These are phyloP conservation scores for Leptographium radiaticola DNA, from an alignment of 2,329 filamentous ascomycete species.

Conservation along the genomic window DNA sequence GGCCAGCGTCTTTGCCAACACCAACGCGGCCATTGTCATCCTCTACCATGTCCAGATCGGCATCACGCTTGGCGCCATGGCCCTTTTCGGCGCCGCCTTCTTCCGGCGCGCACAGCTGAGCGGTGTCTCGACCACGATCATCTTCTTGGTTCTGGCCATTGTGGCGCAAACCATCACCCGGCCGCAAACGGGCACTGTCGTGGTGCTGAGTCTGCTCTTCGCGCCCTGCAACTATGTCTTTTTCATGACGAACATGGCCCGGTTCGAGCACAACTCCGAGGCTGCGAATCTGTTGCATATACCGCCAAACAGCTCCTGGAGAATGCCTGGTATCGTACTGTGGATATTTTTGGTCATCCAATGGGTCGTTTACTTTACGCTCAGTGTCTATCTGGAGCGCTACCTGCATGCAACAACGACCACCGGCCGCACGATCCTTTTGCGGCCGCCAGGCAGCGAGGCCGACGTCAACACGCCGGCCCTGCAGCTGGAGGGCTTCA, in stretches of 20 bases:
- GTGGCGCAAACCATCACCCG: slow-evolving; percentile 62
- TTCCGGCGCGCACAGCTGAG: slow-evolving; percentile 83
- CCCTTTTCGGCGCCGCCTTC: slow-evolving; percentile 67
- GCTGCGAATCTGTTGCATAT: slow-evolving; percentile 47
- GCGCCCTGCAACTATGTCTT: slow-evolving; percentile 80
- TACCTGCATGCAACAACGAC: slow-evolving; percentile 63
- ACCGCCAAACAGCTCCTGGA: slow-evolving; percentile 54
- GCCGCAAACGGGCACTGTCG: slow-evolving; percentile 50
- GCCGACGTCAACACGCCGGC: slow-evolving; percentile 28
- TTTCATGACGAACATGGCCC: slow-evolving; percentile 62
- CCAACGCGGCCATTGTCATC: slow-evolving; percentile 51
- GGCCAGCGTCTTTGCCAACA: slow-evolving; percentile 50
- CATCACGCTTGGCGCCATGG: slow-evolving; percentile 64
- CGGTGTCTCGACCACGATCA: slow-evolving; percentile 65
- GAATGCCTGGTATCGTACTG: slow-evolving; percentile 59
- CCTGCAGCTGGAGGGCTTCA: slow-evolving; percentile 59
- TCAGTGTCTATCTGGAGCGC: slow-evolving; percentile 64
- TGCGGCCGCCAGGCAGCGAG: slow-evolving; percentile 16
- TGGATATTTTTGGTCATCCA: slow-evolving; percentile 70
- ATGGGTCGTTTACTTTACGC: slow-evolving; percentile 61
- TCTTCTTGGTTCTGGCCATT: slow-evolving; percentile 64
- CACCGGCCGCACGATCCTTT: slow-evolving; percentile 40
- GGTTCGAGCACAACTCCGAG: slow-evolving; percentile 53
- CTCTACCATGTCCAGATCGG: slow-evolving; percentile 67
- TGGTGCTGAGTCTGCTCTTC: slow-evolving; percentile 63